These are phyloP conservation scores for Scenedesmus sp. DNA, from an alignment of 163 green algal genomes.

Conservation along the genomic window DNA sequence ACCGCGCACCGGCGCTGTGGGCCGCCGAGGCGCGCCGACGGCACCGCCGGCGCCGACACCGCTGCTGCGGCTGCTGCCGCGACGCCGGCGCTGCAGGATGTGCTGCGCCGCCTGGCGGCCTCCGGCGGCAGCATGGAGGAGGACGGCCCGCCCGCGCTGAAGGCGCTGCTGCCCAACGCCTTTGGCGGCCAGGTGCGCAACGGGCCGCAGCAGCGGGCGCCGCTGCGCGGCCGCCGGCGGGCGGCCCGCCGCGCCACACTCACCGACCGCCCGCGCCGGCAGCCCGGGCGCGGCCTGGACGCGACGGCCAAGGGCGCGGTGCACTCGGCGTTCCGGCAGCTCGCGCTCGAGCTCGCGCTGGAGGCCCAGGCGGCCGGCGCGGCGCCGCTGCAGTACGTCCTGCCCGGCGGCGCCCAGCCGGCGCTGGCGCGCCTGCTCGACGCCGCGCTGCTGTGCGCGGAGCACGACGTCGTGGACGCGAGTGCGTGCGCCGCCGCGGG, in stretches of 20 bases:
- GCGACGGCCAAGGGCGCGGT: not conserved
- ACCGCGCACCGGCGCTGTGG: not conserved
- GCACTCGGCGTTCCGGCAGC: not conserved
- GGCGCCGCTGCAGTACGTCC: constrained; percentile 17
- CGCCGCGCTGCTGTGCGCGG: constrained; percentile 7
- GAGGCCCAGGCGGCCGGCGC: constrained; percentile 8
- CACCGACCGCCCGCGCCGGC: not conserved
- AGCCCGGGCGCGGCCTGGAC: not conserved
- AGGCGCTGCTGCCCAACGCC: not conserved
- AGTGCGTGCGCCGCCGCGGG: not conserved
- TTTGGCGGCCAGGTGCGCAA: not conserved
- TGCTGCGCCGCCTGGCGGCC: not conserved
- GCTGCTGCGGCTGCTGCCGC: too few relatives aligned
- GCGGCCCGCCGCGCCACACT: too few relatives aligned
- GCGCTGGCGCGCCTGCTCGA: constrained; percentile 28
- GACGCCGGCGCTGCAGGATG: constrained; percentile 13
- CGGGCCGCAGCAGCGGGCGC: not conserved
- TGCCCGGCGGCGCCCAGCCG: not conserved
- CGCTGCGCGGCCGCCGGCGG: too few relatives aligned
- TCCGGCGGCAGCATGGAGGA: too few relatives aligned
- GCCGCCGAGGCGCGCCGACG: not conserved
- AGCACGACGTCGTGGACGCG: not conserved
- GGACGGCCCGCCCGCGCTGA: too few relatives aligned
- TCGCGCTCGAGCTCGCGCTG: not conserved
- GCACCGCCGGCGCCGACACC: too few relatives aligned